Evolutionary conservation across 1,139 yeast genomes (phyloP).

Genomic region (Pichia kudriavzevii): DNA sequence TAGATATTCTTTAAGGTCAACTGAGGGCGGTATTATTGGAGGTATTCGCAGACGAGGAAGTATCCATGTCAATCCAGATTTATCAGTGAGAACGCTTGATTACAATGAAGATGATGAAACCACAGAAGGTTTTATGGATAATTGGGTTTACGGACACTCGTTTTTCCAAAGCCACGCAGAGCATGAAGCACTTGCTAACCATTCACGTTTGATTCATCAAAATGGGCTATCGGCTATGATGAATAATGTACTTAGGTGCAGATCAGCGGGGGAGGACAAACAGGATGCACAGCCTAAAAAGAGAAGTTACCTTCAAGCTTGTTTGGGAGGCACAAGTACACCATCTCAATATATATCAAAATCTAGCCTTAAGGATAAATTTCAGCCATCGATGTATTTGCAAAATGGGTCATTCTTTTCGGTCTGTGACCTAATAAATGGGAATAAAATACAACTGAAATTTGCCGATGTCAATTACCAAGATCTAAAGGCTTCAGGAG

Average conservation of each 20-base stretch:
- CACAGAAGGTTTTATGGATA: background rate
- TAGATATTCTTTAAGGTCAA: too few species aligned
- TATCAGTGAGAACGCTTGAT: too few species aligned
- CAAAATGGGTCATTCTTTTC: conserved; percentile 21
- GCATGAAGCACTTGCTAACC: conserved; percentile 20
- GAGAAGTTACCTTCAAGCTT: conserved; percentile 15
- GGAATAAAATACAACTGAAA: conserved; percentile 14
- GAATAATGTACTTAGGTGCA: conserved; percentile 23
- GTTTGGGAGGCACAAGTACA: conserved; percentile 3
- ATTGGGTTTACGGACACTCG: conserved; percentile 10
- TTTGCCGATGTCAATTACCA: conserved; percentile 18
- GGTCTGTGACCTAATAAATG: conserved; percentile 11
- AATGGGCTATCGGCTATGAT: conserved; percentile 21
- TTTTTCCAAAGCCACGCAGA: conserved; percentile 23
- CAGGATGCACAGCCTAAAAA: conserved; percentile 3
- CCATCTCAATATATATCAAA: too few species aligned
- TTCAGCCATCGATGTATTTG: conserved; percentile 22
- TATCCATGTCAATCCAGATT: too few species aligned
- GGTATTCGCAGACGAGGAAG: too few species aligned
- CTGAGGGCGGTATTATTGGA: too few species aligned
- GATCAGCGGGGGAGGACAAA: background rate
- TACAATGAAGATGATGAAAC: background rate
- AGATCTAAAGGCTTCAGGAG: conserved; percentile 15
- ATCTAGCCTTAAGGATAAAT: too few species aligned
- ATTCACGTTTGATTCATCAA: conserved; percentile 17